Conservation (phyloP, 768 basidiomycete species). For the Suillus ampliporus region DNA sequence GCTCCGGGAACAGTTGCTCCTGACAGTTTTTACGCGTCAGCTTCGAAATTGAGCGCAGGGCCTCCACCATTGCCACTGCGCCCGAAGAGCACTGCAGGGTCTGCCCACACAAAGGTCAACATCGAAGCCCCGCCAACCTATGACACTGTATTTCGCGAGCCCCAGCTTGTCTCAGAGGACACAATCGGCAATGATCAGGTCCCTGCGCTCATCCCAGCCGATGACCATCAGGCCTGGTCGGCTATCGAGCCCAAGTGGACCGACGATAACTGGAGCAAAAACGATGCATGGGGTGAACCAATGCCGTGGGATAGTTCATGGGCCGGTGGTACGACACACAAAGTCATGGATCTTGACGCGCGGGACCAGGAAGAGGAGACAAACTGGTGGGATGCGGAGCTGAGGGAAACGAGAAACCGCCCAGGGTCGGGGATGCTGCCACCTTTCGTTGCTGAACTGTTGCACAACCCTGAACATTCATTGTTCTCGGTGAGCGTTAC, state of each 20-base stretch:
- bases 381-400: constrained; percentile 69
- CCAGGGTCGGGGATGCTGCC: constrained; percentile 78
- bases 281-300: constrained; percentile 8
- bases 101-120: constrained; percentile 42
- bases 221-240: constrained; percentile 35
- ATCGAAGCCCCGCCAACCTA: constrained; percentile 37
- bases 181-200: constrained; percentile 40
- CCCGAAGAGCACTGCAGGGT: constrained; percentile 37
- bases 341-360: constrained; percentile 59
- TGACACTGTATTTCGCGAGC: constrained; percentile 52
- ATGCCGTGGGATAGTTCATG: constrained; percentile 37
- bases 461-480: constrained; percentile 77
- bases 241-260: constrained; percentile 25
- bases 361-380: constrained; percentile 64
- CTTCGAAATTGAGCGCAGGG: constrained; percentile 11
- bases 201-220: constrained; percentile 44
- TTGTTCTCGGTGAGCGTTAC: constrained; percentile 63
- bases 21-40: constrained; percentile 35
- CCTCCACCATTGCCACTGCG: constrained; percentile 45
- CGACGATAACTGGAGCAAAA: constrained; percentile 6
- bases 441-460: constrained; percentile 64
- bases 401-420: constrained; percentile 50
- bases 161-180: constrained; percentile 57
- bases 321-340: constrained; percentile 25
- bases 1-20: constrained; percentile 31